These are phyloP conservation scores for Gastrodia elata DNA, from an alignment of 106 monocot genomes.

Conservation along the genomic window DNA sequence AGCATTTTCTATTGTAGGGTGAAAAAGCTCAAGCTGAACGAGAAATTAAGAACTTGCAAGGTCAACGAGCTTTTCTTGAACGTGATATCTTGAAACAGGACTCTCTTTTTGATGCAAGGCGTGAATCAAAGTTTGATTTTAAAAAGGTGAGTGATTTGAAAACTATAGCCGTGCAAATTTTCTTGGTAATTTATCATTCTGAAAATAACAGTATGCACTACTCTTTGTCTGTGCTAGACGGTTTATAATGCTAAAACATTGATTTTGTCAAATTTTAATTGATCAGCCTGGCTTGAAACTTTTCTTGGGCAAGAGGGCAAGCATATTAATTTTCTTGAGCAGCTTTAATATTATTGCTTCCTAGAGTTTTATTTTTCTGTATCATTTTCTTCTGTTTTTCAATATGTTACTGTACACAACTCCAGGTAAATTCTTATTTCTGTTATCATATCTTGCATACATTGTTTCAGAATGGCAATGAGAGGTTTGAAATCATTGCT, in stretches of 20 bases:
- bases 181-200: constrained; percentile 25
- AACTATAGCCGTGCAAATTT: constrained; percentile 24
- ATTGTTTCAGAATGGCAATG: constrained; percentile 48
- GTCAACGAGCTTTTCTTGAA: constrained; percentile 63
- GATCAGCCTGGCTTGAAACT: no score
- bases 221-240: not conserved
- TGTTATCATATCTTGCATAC: not conserved
- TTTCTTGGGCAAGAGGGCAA: no score
- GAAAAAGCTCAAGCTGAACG: constrained; percentile 69
- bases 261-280: no score
- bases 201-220: not conserved
- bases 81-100: constrained; percentile 63
- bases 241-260: no score
- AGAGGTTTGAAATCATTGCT: constrained; percentile 38
- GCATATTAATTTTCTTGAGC: no score
- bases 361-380: no score
- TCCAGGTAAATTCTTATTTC: not conserved
- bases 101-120: constrained; percentile 38
- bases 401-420: not conserved
- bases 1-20: constrained; percentile 37
- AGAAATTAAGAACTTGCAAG: constrained; percentile 58
- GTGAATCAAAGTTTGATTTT: constrained; percentile 46
- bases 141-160: constrained; percentile 28
- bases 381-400: no score
- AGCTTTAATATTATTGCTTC: no score